Base-by-base conservation (phyloP, 2,329 filamentous ascomycete species). In the Cyclaneusma minus region DNA sequence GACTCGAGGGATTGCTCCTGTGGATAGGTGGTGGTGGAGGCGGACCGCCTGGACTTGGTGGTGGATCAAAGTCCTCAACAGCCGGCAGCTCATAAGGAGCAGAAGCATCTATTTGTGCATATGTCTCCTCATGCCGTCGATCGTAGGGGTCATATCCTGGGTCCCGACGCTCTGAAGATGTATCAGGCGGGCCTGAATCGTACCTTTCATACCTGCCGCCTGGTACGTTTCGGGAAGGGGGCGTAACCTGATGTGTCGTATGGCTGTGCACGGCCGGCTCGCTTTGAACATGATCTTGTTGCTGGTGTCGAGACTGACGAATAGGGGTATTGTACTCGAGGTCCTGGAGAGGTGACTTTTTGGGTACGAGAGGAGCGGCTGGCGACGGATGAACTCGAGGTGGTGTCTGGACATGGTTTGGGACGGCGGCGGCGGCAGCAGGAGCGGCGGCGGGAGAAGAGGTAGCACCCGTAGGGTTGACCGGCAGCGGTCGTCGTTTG, bases 401-500 rank as follows among this genome's bases (percentile, higher is more conserved):
- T 10, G 30, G 23, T 23, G 26, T 29, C 22, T 35, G 36, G 7
- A 24, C 27, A 29, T 39, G 28, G 5, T 42, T 29, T 43, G 46
- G 27, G 38, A 46, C 29, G 44, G 39, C 22, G 34, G 52, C 30
- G 40, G 45, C 31, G 36, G 55, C 40, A 33, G 53, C 36, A 34
- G 54, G 40, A 21, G 50, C 37, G 11, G 63, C 54, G 22, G 58
- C 46, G 37, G 68, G 61, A 36, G 65, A 54, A 27, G 65, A 62
- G 33, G 43, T n/a, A 17, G 43, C 47, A 14, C 50, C 57, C 16
- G 78, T 66, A 9, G 83, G 82, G 45, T 89, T 81, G 2, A 70
- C 74, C 1, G 87, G 85, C 20, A 94, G 55, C 12, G 87, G 87
- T 17, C 87, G 68, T 38, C 87, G 68, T 57, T 87, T 93, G 23